phyloP scores from a whole-genome alignment of 208 protist species.

The Trypanosoma caninum region DNA sequence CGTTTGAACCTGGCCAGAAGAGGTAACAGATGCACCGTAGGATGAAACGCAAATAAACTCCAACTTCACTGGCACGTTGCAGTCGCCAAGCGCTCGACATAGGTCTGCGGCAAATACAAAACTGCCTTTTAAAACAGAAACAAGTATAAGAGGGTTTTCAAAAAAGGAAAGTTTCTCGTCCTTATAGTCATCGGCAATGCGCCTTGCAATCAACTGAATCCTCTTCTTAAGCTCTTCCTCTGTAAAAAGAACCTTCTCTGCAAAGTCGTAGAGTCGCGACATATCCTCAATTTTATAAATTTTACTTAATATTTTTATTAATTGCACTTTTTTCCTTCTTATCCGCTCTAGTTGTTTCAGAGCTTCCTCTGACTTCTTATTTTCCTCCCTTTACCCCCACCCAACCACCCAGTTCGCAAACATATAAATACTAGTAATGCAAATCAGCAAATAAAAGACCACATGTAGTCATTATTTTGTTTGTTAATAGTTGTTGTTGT shows the following conservation, averaged over 20 bases:
- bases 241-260: constrained; percentile 38
- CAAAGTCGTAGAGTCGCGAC: constrained; percentile 54
- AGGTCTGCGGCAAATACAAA: constrained; percentile 85
- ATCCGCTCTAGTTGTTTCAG: not conserved
- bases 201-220: constrained; percentile 39
- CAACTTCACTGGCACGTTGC: constrained; percentile 64
- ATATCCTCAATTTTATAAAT: not conserved
- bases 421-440: too few species aligned
- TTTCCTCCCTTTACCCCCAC: too few species aligned
- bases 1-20: constrained; percentile 79
- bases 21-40: constrained; percentile 43
- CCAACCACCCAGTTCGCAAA: too few species aligned
- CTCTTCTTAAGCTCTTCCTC: constrained; percentile 54
- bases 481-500: too few species aligned
- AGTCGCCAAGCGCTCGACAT: constrained; percentile 47
- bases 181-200: constrained; percentile 74
- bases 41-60: constrained; percentile 88
- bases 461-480: too few species aligned
- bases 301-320: not conserved
- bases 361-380: too few species aligned
- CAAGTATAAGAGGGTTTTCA: constrained; percentile 70
- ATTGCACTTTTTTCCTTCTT: not conserved
- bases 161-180: constrained; percentile 25
- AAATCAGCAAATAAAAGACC: too few species aligned
- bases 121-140: constrained; percentile 86